Evolutionary conservation across 805 yeast genomes (phyloP).

Genomic region (Diddensiella caesifluorescens): DNA sequence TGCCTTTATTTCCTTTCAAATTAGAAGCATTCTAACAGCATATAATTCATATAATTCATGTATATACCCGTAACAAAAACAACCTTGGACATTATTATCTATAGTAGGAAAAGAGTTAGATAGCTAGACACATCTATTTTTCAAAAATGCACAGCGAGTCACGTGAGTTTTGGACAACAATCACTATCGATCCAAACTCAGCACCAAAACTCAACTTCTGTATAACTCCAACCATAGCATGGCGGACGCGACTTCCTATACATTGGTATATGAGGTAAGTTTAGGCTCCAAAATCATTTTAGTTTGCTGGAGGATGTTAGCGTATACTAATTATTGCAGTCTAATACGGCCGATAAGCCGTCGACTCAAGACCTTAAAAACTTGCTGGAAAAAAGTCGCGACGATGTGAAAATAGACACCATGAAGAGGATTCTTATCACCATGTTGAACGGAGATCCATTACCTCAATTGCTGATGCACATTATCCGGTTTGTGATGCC

Average conservation of each 20-base stretch:
- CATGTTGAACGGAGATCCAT: slow-evolving; percentile 86
- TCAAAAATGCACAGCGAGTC: too few relatives aligned
- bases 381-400: slow-evolving; percentile 81
- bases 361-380: slow-evolving; percentile 66
- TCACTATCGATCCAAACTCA: background rate
- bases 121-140: too few relatives aligned
- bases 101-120: background rate
- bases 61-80: slow-evolving; percentile 14
- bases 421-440: slow-evolving; percentile 83
- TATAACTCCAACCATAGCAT: slow-evolving; percentile 17
- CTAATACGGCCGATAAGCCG: slow-evolving; percentile 35
- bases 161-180: slow-evolving; percentile 17
- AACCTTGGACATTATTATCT: slow-evolving; percentile 3
- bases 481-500: slow-evolving; percentile 98
- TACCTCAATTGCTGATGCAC: slow-evolving; percentile 93
- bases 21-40: too few relatives aligned
- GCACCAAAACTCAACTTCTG: background rate
- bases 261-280: slow-evolving; percentile 27
- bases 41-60: background rate
- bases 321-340: slow-evolving; percentile 4
- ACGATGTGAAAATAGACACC: slow-evolving; percentile 78
- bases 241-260: slow-evolving; percentile 40
- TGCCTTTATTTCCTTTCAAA: slow-evolving; percentile 90
- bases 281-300: background rate
- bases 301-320: background rate